Conservation (phyloP, 2,329 filamentous ascomycete species). For the Colletotrichum somersetense region DNA sequence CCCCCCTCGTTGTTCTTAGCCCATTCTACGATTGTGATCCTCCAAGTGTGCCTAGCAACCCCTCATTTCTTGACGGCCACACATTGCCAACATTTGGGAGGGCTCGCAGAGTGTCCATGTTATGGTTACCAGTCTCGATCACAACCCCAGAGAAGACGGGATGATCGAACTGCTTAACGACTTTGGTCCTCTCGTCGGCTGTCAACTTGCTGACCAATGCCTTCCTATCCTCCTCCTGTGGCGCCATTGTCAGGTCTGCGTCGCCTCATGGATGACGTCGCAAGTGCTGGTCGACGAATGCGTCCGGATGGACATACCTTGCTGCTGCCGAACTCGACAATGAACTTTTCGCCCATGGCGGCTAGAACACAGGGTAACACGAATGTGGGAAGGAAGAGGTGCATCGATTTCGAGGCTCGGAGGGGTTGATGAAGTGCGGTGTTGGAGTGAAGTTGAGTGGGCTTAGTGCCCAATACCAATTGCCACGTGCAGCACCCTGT, state of each 20-base stretch:
- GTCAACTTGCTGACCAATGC: constrained; percentile 23
- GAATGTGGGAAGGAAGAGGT: background rate
- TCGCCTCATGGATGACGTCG: background rate
- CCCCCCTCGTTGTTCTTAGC: background rate
- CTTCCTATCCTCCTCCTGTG: constrained; percentile 33
- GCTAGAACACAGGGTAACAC: background rate
- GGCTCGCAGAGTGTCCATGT: constrained; percentile 50
- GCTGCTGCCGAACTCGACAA: constrained; percentile 36
- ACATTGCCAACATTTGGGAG: constrained; percentile 53
- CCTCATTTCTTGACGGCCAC: constrained; percentile 47
- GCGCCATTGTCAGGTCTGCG: background rate
- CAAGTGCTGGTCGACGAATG: too few species aligned
- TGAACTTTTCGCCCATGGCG: constrained; percentile 39
- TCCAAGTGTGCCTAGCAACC: constrained; percentile 20
- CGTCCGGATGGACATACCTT: constrained; percentile 7
- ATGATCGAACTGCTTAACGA: constrained; percentile 33
- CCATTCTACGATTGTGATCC: background rate
- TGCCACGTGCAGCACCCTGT: background rate
- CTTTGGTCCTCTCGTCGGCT: constrained; percentile 24
- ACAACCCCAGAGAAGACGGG: constrained; percentile 53
- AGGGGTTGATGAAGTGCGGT: background rate
- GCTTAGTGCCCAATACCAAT: background rate
- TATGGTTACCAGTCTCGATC: constrained; percentile 50
- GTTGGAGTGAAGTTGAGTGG: background rate
- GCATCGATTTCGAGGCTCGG: constrained; percentile 2